These are phyloP conservation scores for Ajuga reptans DNA, from an alignment of 305 asterid genomes.

Conservation along the genomic window DNA sequence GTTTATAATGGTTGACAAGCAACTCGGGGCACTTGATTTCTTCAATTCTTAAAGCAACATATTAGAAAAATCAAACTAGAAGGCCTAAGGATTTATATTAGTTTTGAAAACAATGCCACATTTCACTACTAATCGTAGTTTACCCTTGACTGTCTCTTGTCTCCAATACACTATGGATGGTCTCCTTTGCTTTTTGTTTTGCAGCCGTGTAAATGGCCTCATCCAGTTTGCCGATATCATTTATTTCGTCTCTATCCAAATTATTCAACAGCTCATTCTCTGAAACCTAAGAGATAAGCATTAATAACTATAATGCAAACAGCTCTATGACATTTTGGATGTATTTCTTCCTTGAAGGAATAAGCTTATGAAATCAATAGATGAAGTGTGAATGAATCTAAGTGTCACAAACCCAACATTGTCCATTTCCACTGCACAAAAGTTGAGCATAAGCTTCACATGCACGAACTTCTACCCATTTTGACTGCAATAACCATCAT, in stretches of 20 bases:
- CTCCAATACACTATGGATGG: slow-evolving; percentile 43
- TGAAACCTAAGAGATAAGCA: slow-evolving; percentile 39
- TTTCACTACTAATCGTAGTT: slow-evolving; percentile 19
- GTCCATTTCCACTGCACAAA: slow-evolving; percentile 62
- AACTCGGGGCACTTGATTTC: slow-evolving; percentile 77
- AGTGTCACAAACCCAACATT: slow-evolving; percentile 56
- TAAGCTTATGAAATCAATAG: slow-evolving; percentile 1
- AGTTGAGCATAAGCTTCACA: slow-evolving; percentile 64
- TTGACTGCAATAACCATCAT: slow-evolving; percentile 51
- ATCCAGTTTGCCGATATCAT: slow-evolving; percentile 34
- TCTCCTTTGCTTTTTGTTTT: slow-evolving; percentile 50
- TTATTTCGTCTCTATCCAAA: slow-evolving; percentile 35
- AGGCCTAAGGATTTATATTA: slow-evolving; percentile 12
- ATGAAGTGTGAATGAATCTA: slow-evolving; percentile 13
- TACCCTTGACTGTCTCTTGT: slow-evolving; percentile 48
- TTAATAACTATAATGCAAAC: not conserved
- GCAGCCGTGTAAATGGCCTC: slow-evolving; percentile 39
- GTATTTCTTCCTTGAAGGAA: not conserved
- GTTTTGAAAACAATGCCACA: not conserved
- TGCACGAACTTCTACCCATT: slow-evolving; percentile 45
- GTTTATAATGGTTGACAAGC: slow-evolving; percentile 53
- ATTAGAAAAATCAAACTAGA: slow-evolving; percentile 20
- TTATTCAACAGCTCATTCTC: slow-evolving; percentile 48
- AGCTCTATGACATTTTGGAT: not conserved
- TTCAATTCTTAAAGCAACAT: slow-evolving; percentile 41